phyloP scores from a whole-genome alignment of 179 eudicot species.

The Nepenthes alata region DNA sequence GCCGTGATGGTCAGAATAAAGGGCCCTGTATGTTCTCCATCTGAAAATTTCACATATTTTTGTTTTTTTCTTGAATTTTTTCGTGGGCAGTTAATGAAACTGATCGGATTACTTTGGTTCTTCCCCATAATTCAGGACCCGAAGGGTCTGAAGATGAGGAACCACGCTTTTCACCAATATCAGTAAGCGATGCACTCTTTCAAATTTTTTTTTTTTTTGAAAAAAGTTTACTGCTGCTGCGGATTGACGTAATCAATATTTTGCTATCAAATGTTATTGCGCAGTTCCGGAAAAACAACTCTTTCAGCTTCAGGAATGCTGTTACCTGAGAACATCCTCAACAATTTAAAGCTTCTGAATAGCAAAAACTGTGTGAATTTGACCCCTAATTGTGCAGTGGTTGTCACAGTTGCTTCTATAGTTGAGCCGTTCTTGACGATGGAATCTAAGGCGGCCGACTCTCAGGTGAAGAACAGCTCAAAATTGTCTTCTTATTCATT shows the following conservation, averaged over 20 bases:
- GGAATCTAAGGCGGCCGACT: slow-evolving; percentile 23
- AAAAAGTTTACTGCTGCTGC: too few species aligned
- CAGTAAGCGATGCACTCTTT: slow-evolving; percentile 29
- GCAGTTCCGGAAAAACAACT: slow-evolving; percentile 70
- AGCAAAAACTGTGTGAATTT: slow-evolving; percentile 8
- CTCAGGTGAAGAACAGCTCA: slow-evolving; percentile 28
- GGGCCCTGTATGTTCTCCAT: slow-evolving; percentile 55
- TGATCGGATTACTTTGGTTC: background rate
- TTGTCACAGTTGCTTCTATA: slow-evolving; percentile 78
- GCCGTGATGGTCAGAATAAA: slow-evolving; percentile 66
- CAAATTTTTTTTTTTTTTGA: background rate
- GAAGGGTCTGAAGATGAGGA: slow-evolving; percentile 83
- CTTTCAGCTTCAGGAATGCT: slow-evolving; percentile 83
- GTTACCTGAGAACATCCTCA: slow-evolving; percentile 35
- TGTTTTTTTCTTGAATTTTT: background rate
- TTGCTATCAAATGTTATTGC: background rate
- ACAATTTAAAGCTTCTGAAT: slow-evolving; percentile 9
- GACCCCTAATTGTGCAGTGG: slow-evolving; percentile 26
- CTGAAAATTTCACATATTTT: background rate
- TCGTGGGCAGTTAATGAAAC: background rate
- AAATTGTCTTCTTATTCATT: background rate
- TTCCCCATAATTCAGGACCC: slow-evolving; percentile 53
- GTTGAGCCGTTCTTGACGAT: slow-evolving; percentile 66
- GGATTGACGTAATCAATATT: background rate
- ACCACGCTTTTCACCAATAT: slow-evolving; percentile 77